Percentiles rank a stretch among this genome's conserved stretches.
Evolutionary conservation across 2,329 filamentous ascomycete genomes (phyloP).

Genomic region (Fusarium sp.): DNA sequence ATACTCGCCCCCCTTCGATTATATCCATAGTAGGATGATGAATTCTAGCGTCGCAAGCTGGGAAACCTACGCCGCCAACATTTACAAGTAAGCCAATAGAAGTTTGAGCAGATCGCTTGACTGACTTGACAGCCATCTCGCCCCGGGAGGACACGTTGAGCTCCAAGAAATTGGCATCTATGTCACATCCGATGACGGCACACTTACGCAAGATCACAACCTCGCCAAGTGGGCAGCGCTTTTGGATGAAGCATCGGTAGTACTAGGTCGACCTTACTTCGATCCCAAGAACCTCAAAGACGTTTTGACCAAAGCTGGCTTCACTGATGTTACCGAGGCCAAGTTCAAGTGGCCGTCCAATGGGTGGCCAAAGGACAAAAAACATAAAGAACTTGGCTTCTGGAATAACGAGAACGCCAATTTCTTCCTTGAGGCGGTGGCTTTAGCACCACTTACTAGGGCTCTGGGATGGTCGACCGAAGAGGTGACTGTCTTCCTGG

Average conservation of each 20-base stretch:
- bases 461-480: constrained; percentile 27
- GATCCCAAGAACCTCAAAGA: constrained; percentile 3
- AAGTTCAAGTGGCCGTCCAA: constrained; percentile 34
- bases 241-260: constrained; percentile 19
- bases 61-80: constrained; percentile 13
- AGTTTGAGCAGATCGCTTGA: no score
- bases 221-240: constrained; percentile 9
- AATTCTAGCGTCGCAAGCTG: constrained; percentile 5
- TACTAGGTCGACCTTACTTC: constrained; percentile 19
- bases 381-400: constrained; percentile 25
- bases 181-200: constrained; percentile 8
- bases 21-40: constrained; percentile 30
- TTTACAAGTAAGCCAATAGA: constrained; percentile 1
- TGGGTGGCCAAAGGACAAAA: constrained; percentile 27
- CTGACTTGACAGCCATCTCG: not conserved
- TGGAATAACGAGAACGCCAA: constrained; percentile 31
- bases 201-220: not conserved
- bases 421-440: constrained; percentile 6
- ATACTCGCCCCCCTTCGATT: constrained; percentile 14
- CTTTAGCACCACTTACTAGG: constrained; percentile 24
- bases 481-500: constrained; percentile 25
- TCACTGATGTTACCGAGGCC: constrained; percentile 3
- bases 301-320: constrained; percentile 11
- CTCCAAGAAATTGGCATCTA: constrained; percentile 21
- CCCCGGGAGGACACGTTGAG: constrained; percentile 25